Base-by-base conservation (phyloP, 192 early-diverging fungal species). In the Podila minutissima region DNA sequence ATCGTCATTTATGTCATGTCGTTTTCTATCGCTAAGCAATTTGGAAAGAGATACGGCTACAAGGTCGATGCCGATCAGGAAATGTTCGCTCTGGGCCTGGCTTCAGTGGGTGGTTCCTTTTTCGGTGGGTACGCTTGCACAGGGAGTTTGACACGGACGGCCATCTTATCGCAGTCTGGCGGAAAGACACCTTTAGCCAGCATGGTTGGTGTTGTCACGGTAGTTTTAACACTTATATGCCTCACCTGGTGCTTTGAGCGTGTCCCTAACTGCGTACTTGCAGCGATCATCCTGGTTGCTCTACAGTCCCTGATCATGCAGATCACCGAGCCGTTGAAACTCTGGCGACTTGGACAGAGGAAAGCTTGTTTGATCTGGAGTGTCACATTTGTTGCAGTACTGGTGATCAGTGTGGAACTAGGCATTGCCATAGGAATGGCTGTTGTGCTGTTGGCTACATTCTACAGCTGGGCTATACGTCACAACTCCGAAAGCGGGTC, bases 111-210 rank as follows among this genome's bases (percentile, higher is more conserved):
- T 51, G 75, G 76, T 19, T 70, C 83, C 8, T 74, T 68, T 60
- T 84, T 84, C 31, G 72, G 74, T 51, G 75, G 71, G 38, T 84
- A 81, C 19, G 83, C 71, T n/a, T 78, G 74, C n/a, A 79, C 75
- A 17, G 83, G 83, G 5, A 74, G 71, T 38, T 66, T 78, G 51
- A 81, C 75, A 2, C 46, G 96, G 64, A 94, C 94, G 0, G 94
- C 95, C n/a, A 92, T 97, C 74, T 92, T 96, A 72, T 86, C 93
- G 46, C 85, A 90, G 59, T 93, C 94, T 9, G 96, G 96, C 13
- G 94, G 92, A 10, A 87, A 90, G 65, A 93, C 93, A 1, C 94
- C 94, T 4, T 74, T 93, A 55, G 93, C 93, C 17, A 91, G 91
- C 62, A 83, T 94, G 55, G 86, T 95, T 75, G 94, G 94, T 15